Percentiles rank a stretch among this genome's conserved stretches.
Evolutionary conservation across 2,329 filamentous ascomycete species (phyloP).

Genomic region (Penicillium concentricum): DNA sequence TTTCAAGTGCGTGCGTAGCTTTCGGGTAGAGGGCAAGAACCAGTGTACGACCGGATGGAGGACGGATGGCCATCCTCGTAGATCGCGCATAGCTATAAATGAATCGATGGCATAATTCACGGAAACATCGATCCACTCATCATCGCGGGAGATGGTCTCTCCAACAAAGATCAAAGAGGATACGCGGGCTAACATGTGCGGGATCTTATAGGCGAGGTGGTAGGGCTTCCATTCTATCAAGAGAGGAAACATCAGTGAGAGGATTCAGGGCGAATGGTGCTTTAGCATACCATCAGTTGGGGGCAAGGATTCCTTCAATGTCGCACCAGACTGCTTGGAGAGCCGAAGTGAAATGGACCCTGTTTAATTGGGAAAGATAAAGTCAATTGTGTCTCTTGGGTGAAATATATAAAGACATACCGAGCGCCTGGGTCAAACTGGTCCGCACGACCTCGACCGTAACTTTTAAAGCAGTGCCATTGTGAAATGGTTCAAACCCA

Average conservation of each 20-base stretch:
- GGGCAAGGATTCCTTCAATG: conserved; percentile 25
- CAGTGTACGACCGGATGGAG: conserved; percentile 47
- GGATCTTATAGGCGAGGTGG: conserved; percentile 53
- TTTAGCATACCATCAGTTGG: conserved; percentile 24
- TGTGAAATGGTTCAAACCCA: conserved; percentile 32
- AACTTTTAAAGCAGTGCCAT: conserved; percentile 12
- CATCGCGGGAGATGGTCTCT: conserved; percentile 20
- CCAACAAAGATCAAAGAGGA: conserved; percentile 44
- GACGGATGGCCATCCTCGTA: conserved; percentile 45
- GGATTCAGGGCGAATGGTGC: not conserved
- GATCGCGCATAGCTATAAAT: conserved; percentile 32
- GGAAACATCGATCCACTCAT: conserved; percentile 29
- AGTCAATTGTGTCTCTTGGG: not conserved
- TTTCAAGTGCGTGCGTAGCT: conserved; percentile 39
- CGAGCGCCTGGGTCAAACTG: conserved; percentile 32
- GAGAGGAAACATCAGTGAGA: conserved; percentile 10
- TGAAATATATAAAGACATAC: conserved; percentile 13
- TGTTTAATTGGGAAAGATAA: not conserved
- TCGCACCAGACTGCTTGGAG: conserved; percentile 26
- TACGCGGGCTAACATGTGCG: conserved; percentile 54
- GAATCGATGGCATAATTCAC: conserved; percentile 26
- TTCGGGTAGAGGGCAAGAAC: conserved; percentile 44
- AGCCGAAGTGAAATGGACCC: conserved; percentile 28
- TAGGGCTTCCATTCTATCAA: conserved; percentile 54
- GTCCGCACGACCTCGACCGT: conserved; percentile 28